Conservation (phyloP, 768 basidiomycete genomes). For the Tricholoma terreum region DNA sequence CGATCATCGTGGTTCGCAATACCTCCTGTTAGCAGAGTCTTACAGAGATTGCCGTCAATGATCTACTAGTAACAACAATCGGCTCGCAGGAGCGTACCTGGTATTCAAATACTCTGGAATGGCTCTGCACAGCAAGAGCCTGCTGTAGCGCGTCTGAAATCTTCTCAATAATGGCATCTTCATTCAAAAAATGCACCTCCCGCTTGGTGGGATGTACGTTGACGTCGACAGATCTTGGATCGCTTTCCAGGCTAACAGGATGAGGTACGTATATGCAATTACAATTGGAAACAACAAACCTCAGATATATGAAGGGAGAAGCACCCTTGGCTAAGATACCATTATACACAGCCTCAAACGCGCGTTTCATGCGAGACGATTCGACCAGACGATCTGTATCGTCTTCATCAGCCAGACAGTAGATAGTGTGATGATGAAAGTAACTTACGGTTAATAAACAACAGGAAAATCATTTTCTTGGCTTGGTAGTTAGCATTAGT, state of each 20-base stretch:
- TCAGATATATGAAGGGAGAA: constrained; percentile 90
- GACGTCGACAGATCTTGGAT: constrained; percentile 88
- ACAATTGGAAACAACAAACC: constrained; percentile 44
- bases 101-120: constrained; percentile 70
- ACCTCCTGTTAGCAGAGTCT: constrained; percentile 64
- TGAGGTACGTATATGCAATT: background rate
- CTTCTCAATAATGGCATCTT: constrained; percentile 78
- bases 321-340: constrained; percentile 86
- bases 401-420: background rate
- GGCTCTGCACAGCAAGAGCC: constrained; percentile 56
- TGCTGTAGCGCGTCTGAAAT: constrained; percentile 73
- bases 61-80: background rate
- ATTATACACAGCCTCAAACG: constrained; percentile 83
- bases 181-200: constrained; percentile 92
- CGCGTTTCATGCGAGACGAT: constrained; percentile 79
- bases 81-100: constrained; percentile 42
- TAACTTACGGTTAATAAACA: constrained; percentile 91
- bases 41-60: background rate
- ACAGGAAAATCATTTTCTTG: constrained; percentile 78
- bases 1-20: constrained; percentile 30
- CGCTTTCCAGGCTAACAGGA: constrained; percentile 64
- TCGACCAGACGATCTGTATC: constrained; percentile 86
- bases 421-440: background rate
- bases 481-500: constrained; percentile 88
- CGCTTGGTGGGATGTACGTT: constrained; percentile 98